phyloP scores from a whole-genome alignment of 306 rosid genomes.

The Lagenaria siceraria region DNA sequence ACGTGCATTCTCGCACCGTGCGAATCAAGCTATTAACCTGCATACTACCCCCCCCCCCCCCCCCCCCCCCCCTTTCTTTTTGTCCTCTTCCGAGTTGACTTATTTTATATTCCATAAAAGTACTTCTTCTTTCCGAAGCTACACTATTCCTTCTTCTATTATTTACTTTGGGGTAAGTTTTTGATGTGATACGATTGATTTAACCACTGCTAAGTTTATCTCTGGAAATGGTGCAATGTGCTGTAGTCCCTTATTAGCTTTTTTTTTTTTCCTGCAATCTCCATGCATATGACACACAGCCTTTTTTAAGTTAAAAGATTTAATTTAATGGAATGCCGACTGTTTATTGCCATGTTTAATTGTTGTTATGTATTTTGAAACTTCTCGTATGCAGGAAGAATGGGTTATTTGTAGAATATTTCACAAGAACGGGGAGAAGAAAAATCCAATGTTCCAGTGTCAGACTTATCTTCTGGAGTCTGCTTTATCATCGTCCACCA shows the following conservation, averaged over 20 bases:
- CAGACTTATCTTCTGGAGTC: constrained; percentile 3
- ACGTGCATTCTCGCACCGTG: constrained; percentile 6
- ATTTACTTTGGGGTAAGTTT: neutral
- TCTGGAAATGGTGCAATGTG: neutral
- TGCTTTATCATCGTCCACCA: constrained; percentile 7
- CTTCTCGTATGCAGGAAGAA: constrained; percentile 40
- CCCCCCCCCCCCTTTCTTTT: neutral
- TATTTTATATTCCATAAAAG: neutral
- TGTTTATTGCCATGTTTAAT: no score
- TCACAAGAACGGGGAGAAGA: constrained; percentile 52
- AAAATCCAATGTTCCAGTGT: constrained; percentile 14
- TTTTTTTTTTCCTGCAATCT: neutral
- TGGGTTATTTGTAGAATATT: constrained; percentile 82
- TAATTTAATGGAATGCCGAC: no score
- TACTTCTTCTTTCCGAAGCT: neutral
- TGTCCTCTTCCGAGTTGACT: constrained; percentile 38
- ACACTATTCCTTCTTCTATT: constrained; percentile 15
- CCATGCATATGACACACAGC: neutral
- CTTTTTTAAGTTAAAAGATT: neutral
- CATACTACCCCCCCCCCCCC: neutral
- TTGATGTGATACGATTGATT: constrained; percentile 7
- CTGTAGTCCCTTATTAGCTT: neutral
- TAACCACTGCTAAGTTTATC: neutral
- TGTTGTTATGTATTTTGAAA: no score
- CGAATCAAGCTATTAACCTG: neutral